phyloP scores from a whole-genome alignment of 2,329 filamentous ascomycete species.

The Neonectria sp. region DNA sequence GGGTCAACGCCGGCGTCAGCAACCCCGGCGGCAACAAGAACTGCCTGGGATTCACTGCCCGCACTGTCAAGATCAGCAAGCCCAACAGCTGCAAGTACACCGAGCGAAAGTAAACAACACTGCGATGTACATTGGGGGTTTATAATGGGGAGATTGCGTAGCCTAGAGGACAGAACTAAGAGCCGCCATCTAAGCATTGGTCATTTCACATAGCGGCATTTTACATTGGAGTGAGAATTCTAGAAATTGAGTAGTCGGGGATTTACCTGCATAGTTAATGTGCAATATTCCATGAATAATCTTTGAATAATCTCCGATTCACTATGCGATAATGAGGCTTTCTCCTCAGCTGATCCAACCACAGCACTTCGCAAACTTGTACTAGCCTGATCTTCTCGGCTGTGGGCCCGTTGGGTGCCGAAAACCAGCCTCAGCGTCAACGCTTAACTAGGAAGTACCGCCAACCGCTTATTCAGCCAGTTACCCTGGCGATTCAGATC shows the following conservation, averaged over 20 bases:
- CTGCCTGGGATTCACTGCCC: conserved; percentile 55
- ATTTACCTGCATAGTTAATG: neutral
- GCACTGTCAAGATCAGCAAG: conserved; percentile 46
- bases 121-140: neutral
- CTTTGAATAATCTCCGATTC: neutral
- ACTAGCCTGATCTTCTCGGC: too few species aligned
- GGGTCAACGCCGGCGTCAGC: conserved; percentile 50
- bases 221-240: neutral
- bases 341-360: too few species aligned
- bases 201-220: neutral
- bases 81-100: conserved; percentile 58
- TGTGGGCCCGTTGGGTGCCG: too few species aligned
- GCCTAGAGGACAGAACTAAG: neutral
- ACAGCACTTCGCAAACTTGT: too few species aligned
- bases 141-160: neutral
- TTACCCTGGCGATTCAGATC: too few species aligned
- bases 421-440: too few species aligned
- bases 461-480: too few species aligned
- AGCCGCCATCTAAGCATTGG: neutral
- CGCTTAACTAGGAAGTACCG: too few species aligned
- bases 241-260: neutral
- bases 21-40: conserved; percentile 55
- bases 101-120: neutral
- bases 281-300: neutral
- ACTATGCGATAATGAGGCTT: too few species aligned